Conservation (phyloP, 345 rosid species). For the Salix caprea region DNA sequence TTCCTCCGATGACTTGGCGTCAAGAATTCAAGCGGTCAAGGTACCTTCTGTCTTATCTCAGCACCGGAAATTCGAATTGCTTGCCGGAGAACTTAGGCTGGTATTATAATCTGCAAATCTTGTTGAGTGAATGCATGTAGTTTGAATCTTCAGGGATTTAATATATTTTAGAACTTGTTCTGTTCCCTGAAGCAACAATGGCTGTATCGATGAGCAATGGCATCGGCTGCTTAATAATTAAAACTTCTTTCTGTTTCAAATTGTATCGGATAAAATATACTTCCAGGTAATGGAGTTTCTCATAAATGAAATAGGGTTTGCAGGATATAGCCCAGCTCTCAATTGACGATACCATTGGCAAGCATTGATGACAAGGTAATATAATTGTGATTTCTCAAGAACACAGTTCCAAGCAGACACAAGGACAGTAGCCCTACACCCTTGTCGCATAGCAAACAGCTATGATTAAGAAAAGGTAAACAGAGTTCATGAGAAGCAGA, state of each 20-base stretch:
- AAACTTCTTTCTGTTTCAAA: not conserved
- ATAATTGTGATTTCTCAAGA: no score
- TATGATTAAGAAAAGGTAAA: no score
- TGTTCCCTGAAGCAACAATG: not conserved
- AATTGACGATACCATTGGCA: no score
- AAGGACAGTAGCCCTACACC: no score
- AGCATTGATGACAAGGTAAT: no score
- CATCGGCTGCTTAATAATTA: not conserved
- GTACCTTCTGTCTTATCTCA: conserved; percentile 59
- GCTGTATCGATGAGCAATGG: not conserved
- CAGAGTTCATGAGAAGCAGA: no score
- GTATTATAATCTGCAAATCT: conserved; percentile 25
- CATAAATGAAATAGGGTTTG: not conserved
- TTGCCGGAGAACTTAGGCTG: conserved; percentile 69
- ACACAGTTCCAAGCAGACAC: no score
- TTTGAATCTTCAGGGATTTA: not conserved
- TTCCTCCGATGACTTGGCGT: conserved; percentile 22
- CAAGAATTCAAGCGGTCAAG: conserved; percentile 43
- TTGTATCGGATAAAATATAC: not conserved
- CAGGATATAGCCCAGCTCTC: not conserved
- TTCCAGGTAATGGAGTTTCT: not conserved
- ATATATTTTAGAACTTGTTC: not conserved
- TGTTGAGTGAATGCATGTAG: not conserved
- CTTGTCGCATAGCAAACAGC: no score
- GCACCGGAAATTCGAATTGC: conserved; percentile 70